phyloP scores from a whole-genome alignment of 805 yeast species.

The Hanseniaspora clermontiae region DNA sequence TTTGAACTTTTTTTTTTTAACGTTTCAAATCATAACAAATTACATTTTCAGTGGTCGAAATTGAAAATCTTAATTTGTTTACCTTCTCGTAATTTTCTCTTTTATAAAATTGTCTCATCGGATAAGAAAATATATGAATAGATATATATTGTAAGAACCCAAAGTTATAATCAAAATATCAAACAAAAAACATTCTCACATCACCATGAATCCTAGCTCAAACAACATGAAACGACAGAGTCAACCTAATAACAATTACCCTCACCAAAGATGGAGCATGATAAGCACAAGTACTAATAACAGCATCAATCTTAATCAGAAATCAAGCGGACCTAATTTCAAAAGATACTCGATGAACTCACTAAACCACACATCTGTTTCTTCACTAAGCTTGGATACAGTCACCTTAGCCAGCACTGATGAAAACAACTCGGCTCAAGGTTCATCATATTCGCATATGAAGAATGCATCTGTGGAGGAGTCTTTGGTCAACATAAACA shows the following conservation, averaged over 20 bases:
- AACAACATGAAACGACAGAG: slow-evolving; percentile 5
- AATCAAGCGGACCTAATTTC: neutral
- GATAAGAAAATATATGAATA: too few species aligned
- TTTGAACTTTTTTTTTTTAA: neutral
- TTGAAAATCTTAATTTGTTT: neutral
- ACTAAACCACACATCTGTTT: slow-evolving; percentile 2
- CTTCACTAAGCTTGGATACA: slow-evolving; percentile 7
- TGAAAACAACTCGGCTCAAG: neutral
- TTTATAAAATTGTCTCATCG: too few species aligned
- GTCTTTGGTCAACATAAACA: slow-evolving; percentile 10
- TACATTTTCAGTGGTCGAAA: too few species aligned
- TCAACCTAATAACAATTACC: neutral
- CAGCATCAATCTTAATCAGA: neutral
- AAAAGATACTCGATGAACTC: slow-evolving; percentile 12
- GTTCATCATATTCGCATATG: neutral
- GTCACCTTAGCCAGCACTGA: slow-evolving; percentile 5
- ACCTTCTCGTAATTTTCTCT: too few species aligned
- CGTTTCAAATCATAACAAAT: neutral
- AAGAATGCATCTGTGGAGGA: slow-evolving; percentile 13
- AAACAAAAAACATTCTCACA: neutral
- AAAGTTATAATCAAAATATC: too few species aligned
- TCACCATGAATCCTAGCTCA: neutral
- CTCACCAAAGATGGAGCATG: slow-evolving; percentile 10
- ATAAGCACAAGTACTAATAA: slow-evolving; percentile 9
- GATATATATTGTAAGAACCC: too few species aligned